Evolutionary conservation across 1,139 yeast species (phyloP), one percentile per base, ranked within the genome.

Genomic region (Yamadazyma triangularis): DNA sequence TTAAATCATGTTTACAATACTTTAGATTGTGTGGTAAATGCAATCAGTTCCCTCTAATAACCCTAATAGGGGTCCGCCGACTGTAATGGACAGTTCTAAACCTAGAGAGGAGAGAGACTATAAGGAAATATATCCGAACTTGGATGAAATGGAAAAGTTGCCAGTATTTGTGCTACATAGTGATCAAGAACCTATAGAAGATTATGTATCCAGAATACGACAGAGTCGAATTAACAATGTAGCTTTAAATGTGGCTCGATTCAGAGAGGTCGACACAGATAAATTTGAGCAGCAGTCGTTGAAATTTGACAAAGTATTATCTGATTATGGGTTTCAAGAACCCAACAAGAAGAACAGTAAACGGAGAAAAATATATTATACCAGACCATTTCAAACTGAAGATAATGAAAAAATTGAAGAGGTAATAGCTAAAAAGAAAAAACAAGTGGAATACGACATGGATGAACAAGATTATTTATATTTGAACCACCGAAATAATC

Each of bases 401-500:
- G 33, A 38, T 12, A 38, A 44, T 29, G 48, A 50, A 19, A 33
- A 43, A 9, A 56, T 60, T 4, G 51, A 52, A 24, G 51, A 48
- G 11, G 36, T 58, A 15, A 40, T 58, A 13, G 40, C 42, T 5
- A 47, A 48, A 29, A 53, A 51, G 25, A 47, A 48, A 25, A 48
- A 47, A 26, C 56, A 56, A 38, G 71, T 64, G 20, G 67, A 58
- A 27, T 91, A 91, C 53, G 96, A 89, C 51, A 83, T 89, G 95
- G 97, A 91, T 56, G 96, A 87, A 49, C 95, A 87, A 47, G 96
- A 89, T 53, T 64, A 58, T 25, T 58, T 72, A 25, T 81, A 73
- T 46, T 46, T 86, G 26, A 58, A 69, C 29, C 49, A 56, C 42
- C 49, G 60, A 22, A 65, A 53, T 33, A 41, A 46, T 6, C 46